These are phyloP conservation scores for Aspergillus tamarii DNA, from an alignment of 2,329 filamentous ascomycete species.

Conservation along the genomic window DNA sequence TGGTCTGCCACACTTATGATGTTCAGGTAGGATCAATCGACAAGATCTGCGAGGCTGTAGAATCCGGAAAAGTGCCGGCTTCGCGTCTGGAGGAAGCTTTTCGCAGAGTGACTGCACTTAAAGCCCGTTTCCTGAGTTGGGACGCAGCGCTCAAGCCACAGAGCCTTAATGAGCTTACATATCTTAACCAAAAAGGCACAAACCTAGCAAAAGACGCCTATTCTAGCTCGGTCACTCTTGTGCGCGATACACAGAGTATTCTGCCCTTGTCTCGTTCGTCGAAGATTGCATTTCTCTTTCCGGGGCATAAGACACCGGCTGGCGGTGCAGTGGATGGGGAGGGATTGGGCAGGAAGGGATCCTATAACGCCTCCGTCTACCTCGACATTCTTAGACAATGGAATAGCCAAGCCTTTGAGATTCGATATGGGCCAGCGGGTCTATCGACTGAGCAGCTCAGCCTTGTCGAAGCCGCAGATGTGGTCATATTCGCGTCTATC, in stretches of 20 bases:
- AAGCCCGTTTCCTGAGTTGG: constrained; percentile 41
- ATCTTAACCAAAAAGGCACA: constrained; percentile 30
- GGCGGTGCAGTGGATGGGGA: constrained; percentile 46
- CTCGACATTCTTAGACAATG: constrained; percentile 35
- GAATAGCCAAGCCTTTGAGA: constrained; percentile 32
- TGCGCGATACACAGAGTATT: constrained; percentile 34
- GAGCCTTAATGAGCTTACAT: constrained; percentile 21
- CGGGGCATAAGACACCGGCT: constrained; percentile 36
- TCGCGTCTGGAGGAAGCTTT: constrained; percentile 39
- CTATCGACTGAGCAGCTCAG: constrained; percentile 37
- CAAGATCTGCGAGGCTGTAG: constrained; percentile 40
- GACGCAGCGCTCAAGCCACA: constrained; percentile 29
- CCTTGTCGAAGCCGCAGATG: constrained; percentile 39
- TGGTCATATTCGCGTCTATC: constrained; percentile 44
- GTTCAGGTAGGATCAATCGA: constrained; percentile 47
- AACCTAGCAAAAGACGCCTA: constrained; percentile 40
- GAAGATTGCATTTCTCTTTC: constrained; percentile 43
- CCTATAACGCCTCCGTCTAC: constrained; percentile 37
- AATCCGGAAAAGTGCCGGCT: constrained; percentile 37
- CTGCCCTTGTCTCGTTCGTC: constrained; percentile 35
- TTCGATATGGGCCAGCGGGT: constrained; percentile 36
- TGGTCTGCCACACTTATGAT: constrained; percentile 50
- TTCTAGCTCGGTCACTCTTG: constrained; percentile 44
- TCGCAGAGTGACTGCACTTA: constrained; percentile 39
- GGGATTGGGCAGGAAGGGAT: constrained; percentile 35